Evolutionary conservation across 1,139 yeast genomes (phyloP), one percentile per base, ranked within the genome.

Genomic region (Yarrowia galli): DNA sequence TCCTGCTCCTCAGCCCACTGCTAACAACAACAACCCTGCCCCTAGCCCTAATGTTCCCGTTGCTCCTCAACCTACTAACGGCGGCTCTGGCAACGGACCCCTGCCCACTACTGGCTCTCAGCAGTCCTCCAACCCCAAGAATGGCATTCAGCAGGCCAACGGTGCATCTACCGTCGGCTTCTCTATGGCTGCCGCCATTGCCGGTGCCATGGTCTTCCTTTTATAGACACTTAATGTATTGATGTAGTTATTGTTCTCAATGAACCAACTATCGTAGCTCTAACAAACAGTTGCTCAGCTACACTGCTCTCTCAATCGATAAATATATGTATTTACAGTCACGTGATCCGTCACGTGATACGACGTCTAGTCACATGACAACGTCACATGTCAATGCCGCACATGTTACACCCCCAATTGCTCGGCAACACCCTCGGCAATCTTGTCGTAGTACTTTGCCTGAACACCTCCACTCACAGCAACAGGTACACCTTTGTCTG

Each of bases 401-500:
- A 2, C 35, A n/a, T n/a, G n/a, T n/a, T 32, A 48, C 0, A 38
- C 16, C 12, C 28, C 38, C 49, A 72, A 58, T 56, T 69, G 69
- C 15, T 64, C 45, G 20, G 67, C 64, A 15, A 72, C 67, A 5
- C 65, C 60, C 25, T 40, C 22, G 15, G 80, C 79, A 36, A 79
- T 72, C 6, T 71, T 74, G 20, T 60, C 40, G 67, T 77, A 78
- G 16, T 73, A 70, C 63, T 69, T 68, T 3, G 76, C 72, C 42
- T 69, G 70, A 0, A 71, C 69, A 13, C 74, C 72, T 1, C 81
- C 80, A 1, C 82, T 74, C 0, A 88, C 79, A 0, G 87, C 87
- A 1, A 88, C 80, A 0, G 96, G 96, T 71, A 80, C 81, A 0
- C 96, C 95, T 45, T 74, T 73, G 74, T 91, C 95, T 2, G 92